phyloP scores from a whole-genome alignment of 2,329 filamentous ascomycete species.

The Monosporascus sp. region DNA sequence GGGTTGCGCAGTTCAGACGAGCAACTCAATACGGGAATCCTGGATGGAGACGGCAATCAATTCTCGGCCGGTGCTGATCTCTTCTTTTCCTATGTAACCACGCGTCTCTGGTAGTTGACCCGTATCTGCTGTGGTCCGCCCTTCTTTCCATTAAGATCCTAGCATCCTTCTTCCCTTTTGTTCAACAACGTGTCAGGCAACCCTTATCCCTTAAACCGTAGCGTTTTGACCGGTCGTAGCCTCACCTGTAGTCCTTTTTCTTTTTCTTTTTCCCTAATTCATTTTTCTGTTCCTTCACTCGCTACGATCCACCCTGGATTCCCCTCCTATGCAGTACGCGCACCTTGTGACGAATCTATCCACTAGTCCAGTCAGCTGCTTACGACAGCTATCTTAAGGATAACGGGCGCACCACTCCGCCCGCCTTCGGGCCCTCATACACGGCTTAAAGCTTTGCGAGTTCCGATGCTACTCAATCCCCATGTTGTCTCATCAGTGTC shows the following conservation, averaged over 20 bases:
- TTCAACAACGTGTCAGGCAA: background rate
- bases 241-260: background rate
- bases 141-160: too few species aligned
- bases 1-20: background rate
- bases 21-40: background rate
- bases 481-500: background rate
- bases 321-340: background rate
- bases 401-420: background rate
- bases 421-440: background rate
- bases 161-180: too few species aligned
- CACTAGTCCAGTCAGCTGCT: background rate
- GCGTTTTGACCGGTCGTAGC: background rate
- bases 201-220: background rate
- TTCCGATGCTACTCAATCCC: background rate
- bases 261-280: background rate
- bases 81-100: background rate
- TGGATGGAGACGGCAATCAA: background rate
- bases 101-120: too few species aligned
- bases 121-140: too few species aligned
- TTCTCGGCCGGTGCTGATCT: background rate
- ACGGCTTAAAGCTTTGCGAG: background rate
- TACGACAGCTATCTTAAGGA: background rate
- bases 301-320: background rate
- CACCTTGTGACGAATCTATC: background rate
- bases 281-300: background rate